Conservation (phyloP, 306 rosid species). For the Sechiopsis laciniata region DNA sequence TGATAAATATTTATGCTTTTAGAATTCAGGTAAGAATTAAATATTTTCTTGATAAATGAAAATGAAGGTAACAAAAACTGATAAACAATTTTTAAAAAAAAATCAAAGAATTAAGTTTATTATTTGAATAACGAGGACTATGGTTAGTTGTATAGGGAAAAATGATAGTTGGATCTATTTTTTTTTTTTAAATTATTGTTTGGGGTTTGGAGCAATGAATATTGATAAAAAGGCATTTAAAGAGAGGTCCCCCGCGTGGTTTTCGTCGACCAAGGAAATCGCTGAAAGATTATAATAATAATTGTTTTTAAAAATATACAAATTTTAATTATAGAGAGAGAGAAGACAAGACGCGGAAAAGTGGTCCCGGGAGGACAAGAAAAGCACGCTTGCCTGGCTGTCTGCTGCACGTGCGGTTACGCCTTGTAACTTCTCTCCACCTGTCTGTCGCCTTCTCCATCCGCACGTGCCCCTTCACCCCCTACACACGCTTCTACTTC, state of each 20-base stretch:
- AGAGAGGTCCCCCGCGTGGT: slow-evolving; percentile 27
- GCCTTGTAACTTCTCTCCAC: background rate
- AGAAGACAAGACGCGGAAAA: background rate
- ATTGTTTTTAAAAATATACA: background rate
- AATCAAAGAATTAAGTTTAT: too few species aligned
- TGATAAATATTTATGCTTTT: too few species aligned
- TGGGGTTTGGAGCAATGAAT: background rate
- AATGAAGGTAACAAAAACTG: too few species aligned
- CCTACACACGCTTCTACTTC: background rate
- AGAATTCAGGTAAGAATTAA: too few species aligned
- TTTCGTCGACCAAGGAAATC: slow-evolving; percentile 22
- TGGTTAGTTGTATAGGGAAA: too few species aligned
- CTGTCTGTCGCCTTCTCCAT: slow-evolving; percentile 17
- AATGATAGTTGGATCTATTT: too few species aligned
- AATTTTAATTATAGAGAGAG: background rate
- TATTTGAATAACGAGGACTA: too few species aligned
- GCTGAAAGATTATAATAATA: background rate
- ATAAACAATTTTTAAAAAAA: too few species aligned
- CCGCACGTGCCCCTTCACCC: slow-evolving; percentile 26
- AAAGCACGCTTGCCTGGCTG: slow-evolving; percentile 21
- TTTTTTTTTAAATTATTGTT: background rate
- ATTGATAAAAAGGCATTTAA: background rate
- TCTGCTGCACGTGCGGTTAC: slow-evolving; percentile 42
- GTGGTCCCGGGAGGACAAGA: slow-evolving; percentile 32
- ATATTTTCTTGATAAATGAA: too few species aligned